These are phyloP conservation scores for Calonectria pseudoreteaudii DNA, from an alignment of 2,329 filamentous ascomycete genomes.

Conservation along the genomic window DNA sequence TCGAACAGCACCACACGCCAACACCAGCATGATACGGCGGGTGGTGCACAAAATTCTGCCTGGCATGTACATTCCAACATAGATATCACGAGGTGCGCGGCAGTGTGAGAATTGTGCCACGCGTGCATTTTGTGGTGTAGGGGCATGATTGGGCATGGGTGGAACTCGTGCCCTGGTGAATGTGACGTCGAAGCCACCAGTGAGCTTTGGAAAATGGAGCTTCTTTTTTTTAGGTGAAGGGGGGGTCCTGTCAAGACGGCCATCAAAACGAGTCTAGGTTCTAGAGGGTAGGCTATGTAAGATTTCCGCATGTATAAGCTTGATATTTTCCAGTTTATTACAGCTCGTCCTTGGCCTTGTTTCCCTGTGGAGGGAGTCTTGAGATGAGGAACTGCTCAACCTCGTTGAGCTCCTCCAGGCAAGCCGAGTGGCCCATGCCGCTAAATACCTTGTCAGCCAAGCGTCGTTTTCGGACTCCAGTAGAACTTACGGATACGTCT, in stretches of 20 bases:
- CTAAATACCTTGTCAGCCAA: conserved; percentile 51
- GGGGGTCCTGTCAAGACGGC: background rate
- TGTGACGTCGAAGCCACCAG: conserved; percentile 15
- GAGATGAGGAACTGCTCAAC: conserved; percentile 71
- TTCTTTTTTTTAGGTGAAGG: background rate
- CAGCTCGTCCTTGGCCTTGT: conserved; percentile 12
- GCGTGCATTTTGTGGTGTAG: conserved; percentile 4
- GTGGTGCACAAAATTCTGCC: conserved; percentile 13
- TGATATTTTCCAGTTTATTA: background rate
- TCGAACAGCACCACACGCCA: conserved; percentile 4
- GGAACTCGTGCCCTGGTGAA: conserved; percentile 14
- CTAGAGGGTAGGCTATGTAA: background rate
- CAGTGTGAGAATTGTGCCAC: conserved; percentile 12
- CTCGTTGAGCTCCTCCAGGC: conserved; percentile 83
- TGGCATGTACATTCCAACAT: background rate
- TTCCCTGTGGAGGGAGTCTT: conserved; percentile 52
- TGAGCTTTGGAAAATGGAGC: conserved; percentile 4
- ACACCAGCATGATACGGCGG: background rate
- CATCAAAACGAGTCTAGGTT: conserved; percentile 3
- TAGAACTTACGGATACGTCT: conserved; percentile 75
- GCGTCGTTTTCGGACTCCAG: background rate
- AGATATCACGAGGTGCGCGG: conserved; percentile 6
- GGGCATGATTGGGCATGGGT: conserved; percentile 10
- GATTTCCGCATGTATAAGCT: background rate
- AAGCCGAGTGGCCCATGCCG: conserved; percentile 80